Conservation (phyloP, 2,329 filamentous ascomycete genomes). For the Penicillium sp. region DNA sequence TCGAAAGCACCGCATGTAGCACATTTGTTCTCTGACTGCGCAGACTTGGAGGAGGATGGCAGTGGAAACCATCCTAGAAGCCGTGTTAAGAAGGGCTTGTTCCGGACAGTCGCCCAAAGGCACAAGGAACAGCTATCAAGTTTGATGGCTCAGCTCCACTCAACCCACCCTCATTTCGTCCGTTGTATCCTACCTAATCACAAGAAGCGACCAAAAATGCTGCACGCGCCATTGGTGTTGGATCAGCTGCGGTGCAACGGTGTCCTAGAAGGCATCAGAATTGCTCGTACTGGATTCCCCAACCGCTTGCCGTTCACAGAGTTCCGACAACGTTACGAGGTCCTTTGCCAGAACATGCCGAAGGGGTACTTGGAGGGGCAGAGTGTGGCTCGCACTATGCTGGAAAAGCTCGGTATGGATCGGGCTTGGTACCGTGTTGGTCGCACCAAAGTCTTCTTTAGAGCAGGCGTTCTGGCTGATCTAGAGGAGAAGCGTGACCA, state of each 20-base stretch:
- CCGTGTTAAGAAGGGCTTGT: conserved; percentile 93
- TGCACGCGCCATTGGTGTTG: conserved; percentile 86
- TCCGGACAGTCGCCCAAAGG: conserved; percentile 91
- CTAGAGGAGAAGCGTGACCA: conserved; percentile 93
- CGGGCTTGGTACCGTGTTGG: conserved; percentile 86
- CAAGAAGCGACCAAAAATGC: conserved; percentile 92
- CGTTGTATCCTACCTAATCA: conserved; percentile 97
- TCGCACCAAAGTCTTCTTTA: conserved; percentile 96
- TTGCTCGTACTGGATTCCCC: conserved; percentile 93
- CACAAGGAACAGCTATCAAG: conserved; percentile 99
- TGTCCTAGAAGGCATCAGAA: conserved; percentile 97
- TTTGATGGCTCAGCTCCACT: conserved; percentile 89
- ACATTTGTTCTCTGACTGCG: conserved; percentile 81
- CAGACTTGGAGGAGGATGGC: conserved; percentile 71
- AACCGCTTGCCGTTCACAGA: conserved; percentile 90
- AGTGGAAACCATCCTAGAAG: conserved; percentile 61
- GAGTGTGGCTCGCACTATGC: conserved; percentile 76
- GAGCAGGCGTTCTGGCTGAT: conserved; percentile 91
- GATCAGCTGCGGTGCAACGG: conserved; percentile 98
- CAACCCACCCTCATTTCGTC: conserved; percentile 96
- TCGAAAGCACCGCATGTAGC: conserved; percentile 84
- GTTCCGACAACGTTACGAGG: conserved; percentile 93
- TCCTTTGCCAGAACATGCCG: conserved; percentile 83
- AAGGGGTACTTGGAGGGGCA: conserved; percentile 91
- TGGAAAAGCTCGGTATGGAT: conserved; percentile 85